Evolutionary conservation across 352 stramenopile genomes (phyloP), one percentile per base, ranked within the genome.

Genomic region (Peronospora destructor): DNA sequence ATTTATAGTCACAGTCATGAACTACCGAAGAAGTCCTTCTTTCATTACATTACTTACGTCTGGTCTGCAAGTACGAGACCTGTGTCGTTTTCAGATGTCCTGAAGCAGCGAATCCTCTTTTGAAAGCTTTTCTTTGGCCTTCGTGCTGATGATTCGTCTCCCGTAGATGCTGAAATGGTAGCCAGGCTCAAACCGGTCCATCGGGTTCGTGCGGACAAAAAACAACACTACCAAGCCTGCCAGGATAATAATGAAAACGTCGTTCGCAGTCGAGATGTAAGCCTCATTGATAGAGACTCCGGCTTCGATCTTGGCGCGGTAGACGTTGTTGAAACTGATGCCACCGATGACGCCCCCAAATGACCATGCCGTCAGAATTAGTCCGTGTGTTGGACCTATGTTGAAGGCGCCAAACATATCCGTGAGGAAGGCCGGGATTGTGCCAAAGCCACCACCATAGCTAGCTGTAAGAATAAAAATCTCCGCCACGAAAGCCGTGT

Each of bases 331-430:
- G 47, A 91, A 88, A 6, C 61, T 66, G 48, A 91, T 79, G 13
- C 80, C 80, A 8, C 82, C 82, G 4, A 72, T 77, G 6, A 92
- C 75, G 5, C 76, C 82, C 16, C 75, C 73, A 36, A 90, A 81
- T 2, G 78, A 89, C 82, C 82, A 92, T n/a, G 79, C 66, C 6
- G 82, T 91, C 23, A 92, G 53, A 49, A 89, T 84, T 19, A 87
- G 52, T 4, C 82, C 82, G 59, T 92, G 82, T 70, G 91, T 83
- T 2, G 76, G 75, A 10, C 76, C 82, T 45, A 90, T 90, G 71
- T 91, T 89, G 45, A 65, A 88, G 2, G 75, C 75, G 12, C 82
- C 82, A 50, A 91, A 93, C 78, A 91, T 91, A 48, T 91, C 82
- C 1, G 79, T 88, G 9, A 93, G 54, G 49, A 91, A 86, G 30